Evolutionary conservation across 257 asterid genomes (phyloP).

Genomic region (Prunella vulgaris): DNA sequence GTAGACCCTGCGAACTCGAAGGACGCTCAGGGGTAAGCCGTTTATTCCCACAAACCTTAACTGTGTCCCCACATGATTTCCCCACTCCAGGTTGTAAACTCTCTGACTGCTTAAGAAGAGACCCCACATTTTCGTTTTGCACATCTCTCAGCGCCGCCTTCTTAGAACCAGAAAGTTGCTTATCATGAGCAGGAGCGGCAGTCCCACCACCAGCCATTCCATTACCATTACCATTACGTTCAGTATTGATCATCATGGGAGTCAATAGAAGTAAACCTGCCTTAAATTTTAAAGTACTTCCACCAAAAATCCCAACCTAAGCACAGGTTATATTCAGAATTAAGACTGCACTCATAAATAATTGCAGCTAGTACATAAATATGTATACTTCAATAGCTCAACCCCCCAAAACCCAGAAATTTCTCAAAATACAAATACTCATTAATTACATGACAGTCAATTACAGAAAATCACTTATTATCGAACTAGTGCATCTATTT

Average conservation of each 20-base stretch:
- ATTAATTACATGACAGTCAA: neutral
- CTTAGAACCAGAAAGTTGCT: constrained; percentile 45
- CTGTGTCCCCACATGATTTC: constrained; percentile 43
- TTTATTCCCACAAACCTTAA: constrained; percentile 70
- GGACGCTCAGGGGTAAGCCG: constrained; percentile 82
- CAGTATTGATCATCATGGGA: constrained; percentile 56
- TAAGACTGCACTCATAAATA: neutral
- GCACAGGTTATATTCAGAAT: constrained; percentile 9
- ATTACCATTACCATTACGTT: constrained; percentile 31
- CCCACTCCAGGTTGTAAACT: constrained; percentile 38
- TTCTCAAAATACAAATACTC: neutral
- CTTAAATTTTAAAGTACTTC: constrained; percentile 1
- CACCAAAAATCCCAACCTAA: constrained; percentile 25
- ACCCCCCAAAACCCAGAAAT: neutral
- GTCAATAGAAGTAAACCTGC: constrained; percentile 17
- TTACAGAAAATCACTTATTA: neutral
- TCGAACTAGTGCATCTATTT: neutral
- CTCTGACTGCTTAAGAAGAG: constrained; percentile 44
- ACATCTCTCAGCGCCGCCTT: constrained; percentile 86
- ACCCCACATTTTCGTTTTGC: constrained; percentile 62
- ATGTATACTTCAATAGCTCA: neutral
- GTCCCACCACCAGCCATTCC: constrained; percentile 36
- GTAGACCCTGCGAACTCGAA: constrained; percentile 45
- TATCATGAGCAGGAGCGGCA: constrained; percentile 40
- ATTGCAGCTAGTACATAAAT: neutral